Evolutionary conservation across 768 basidiomycete genomes (phyloP), one percentile per base, ranked within the genome.

Genomic region (Hemileccinum impolitum): DNA sequence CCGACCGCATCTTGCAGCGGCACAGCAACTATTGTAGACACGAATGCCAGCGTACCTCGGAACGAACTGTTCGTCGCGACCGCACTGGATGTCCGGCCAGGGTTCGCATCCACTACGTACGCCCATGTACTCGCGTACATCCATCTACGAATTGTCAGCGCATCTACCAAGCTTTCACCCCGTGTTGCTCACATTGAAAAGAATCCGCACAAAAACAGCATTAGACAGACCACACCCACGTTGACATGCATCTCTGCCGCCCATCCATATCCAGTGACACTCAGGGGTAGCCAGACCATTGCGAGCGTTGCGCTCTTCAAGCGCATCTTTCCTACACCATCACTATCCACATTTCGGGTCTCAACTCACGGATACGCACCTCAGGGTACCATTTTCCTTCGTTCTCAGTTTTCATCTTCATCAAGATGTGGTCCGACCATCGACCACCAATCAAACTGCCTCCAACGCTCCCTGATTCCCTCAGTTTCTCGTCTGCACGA

Each of bases 21-120:
- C 0, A 87, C 80, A 0, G 85, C 85, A 6, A 86, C 71, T 64
- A 93, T 87, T 1, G 80, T 80, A 1, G 81, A 79, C 15, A 87
- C 60, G 62, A 87, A 87, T 3, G 85, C 90, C 14, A 76, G 68
- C 4, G 76, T 38, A 0, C 92, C 90, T 42, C 92, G 78, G 65
- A 87, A 87, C 26, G 77, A 78, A 48, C 85, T 87, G 64, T 94
- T 94, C 25, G 77, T 70, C 0, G 91, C 90, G 7, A 82, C 79
- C 1, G 87, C 90, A 3, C 80, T 80, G 4, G 85, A 81, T 2
- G 88, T 88, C 25, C 87, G 78, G 9, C 92, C 93, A 6, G 75
- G 72, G 62, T 94, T 96, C 5, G 90, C 81, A 57, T 96, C 92
- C 14, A 94, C 90, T 30, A 94, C 74, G 58, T 93, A 94, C 0